Evolutionary conservation across 257 asterid species (phyloP).

Genomic region (Nicotiana paniculata): DNA sequence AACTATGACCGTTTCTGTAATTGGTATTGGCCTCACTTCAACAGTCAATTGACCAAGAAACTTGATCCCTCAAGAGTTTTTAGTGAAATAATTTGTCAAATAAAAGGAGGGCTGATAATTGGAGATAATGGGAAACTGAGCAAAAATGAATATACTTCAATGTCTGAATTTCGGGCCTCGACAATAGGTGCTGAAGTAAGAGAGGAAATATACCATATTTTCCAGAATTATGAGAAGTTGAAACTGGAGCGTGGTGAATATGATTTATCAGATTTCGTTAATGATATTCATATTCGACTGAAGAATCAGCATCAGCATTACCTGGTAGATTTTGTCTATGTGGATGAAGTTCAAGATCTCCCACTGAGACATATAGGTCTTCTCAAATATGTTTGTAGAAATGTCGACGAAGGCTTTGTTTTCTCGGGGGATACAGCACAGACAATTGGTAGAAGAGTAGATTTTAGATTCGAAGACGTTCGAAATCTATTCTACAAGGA

Average conservation of each 20-base stretch:
- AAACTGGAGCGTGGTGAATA: constrained; percentile 38
- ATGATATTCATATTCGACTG: constrained; percentile 42
- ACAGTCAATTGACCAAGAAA: constrained; percentile 25
- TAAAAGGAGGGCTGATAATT: constrained; percentile 45
- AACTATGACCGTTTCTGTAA: constrained; percentile 42
- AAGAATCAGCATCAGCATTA: constrained; percentile 12
- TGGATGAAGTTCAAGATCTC: constrained; percentile 65
- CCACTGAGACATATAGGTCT: constrained; percentile 44
- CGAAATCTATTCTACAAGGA: constrained; percentile 44
- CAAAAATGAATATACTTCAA: constrained; percentile 26
- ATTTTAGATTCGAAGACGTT: constrained; percentile 54
- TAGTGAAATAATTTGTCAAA: constrained; percentile 53
- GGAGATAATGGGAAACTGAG: constrained; percentile 32
- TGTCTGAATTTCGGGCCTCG: constrained; percentile 36
- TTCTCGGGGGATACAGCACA: constrained; percentile 64
- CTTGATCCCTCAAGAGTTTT: constrained; percentile 50
- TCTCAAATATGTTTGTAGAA: constrained; percentile 40
- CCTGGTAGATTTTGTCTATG: constrained; percentile 56
- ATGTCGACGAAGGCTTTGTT: constrained; percentile 47
- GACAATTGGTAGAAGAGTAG: constrained; percentile 49
- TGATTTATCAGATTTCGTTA: constrained; percentile 57
- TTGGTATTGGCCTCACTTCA: constrained; percentile 55
- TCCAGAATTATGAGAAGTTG: constrained; percentile 44
- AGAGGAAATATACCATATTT: constrained; percentile 35
- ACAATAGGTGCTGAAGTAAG: constrained; percentile 28